These are phyloP conservation scores for Ligustrum vulgare DNA, from an alignment of 257 asterid genomes.

Conservation along the genomic window DNA sequence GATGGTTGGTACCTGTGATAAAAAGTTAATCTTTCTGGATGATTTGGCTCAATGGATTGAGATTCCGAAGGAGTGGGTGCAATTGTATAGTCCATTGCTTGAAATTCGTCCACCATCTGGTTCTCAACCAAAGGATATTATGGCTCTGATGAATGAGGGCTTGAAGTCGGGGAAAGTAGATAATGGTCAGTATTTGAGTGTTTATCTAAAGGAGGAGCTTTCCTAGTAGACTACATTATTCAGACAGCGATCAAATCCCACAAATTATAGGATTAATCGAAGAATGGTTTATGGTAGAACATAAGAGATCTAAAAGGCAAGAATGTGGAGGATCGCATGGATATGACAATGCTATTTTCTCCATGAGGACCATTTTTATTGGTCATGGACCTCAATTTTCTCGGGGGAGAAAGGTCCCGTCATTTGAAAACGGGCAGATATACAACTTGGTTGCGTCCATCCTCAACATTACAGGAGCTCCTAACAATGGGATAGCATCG, in stretches of 20 bases:
- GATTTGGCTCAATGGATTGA: conserved; percentile 54
- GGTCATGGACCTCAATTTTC: conserved; percentile 77
- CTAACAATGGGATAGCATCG: conserved; percentile 60
- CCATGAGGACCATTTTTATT: conserved; percentile 74
- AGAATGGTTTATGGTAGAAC: conserved; percentile 65
- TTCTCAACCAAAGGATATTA: conserved; percentile 38
- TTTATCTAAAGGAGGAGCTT: conserved; percentile 67
- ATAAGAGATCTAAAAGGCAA: conserved; percentile 35
- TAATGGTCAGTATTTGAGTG: conserved; percentile 61
- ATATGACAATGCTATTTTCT: conserved; percentile 65
- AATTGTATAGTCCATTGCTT: conserved; percentile 57
- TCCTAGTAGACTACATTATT: conserved; percentile 62
- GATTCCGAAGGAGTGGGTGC: conserved; percentile 60
- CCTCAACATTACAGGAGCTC: conserved; percentile 55
- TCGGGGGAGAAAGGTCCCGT: conserved; percentile 54
- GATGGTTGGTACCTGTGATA: conserved; percentile 76
- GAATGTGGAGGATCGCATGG: conserved; percentile 91
- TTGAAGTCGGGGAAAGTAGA: conserved; percentile 53
- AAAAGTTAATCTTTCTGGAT: conserved; percentile 55
- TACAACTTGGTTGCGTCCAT: conserved; percentile 61
- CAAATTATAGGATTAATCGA: conserved; percentile 36
- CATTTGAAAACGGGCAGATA: conserved; percentile 68
- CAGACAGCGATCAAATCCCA: conserved; percentile 52
- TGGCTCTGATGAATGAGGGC: conserved; percentile 60
- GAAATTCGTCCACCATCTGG: conserved; percentile 49